A percentile compares a stretch with the other conserved stretches of the same genome.
Evolutionary conservation across 164 flowering plant genomes (phyloP).

Genomic region (Magnolia officinalis): DNA sequence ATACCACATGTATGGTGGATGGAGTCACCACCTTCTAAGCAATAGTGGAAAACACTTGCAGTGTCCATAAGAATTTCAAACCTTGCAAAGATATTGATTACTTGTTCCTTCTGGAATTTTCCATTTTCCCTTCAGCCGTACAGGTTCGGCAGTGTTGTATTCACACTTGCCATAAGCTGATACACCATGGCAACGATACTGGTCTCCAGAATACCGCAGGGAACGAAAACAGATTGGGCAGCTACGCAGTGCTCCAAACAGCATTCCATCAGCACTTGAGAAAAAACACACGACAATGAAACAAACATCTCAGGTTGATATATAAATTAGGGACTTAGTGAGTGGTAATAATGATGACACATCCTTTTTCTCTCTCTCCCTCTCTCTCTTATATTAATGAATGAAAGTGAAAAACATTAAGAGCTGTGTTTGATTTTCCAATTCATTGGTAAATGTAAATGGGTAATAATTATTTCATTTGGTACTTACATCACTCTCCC

Average conservation of each 20-base stretch:
- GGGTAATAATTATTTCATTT: too few species aligned
- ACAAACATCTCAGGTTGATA: background rate
- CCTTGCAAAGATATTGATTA: slow-evolving; percentile 71
- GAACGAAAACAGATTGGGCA: slow-evolving; percentile 81
- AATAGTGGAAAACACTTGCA: background rate
- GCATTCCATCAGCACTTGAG: slow-evolving; percentile 90
- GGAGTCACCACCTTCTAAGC: background rate
- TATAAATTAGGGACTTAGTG: background rate
- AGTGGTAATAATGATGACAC: background rate
- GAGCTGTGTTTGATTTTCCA: too few species aligned
- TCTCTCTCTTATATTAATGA: background rate
- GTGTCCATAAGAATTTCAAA: slow-evolving; percentile 19
- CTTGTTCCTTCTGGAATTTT: slow-evolving; percentile 69
- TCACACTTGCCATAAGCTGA: slow-evolving; percentile 94
- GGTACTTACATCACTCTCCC: too few species aligned
- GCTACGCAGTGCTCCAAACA: slow-evolving; percentile 75
- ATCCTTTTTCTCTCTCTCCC: too few species aligned
- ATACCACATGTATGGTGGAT: background rate
- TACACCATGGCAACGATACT: slow-evolving; percentile 72
- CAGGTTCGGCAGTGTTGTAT: slow-evolving; percentile 62
- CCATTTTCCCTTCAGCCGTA: slow-evolving; percentile 76
- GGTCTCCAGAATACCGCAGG: slow-evolving; percentile 64
- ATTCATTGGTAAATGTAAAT: too few species aligned
- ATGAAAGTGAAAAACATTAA: background rate
- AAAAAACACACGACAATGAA: slow-evolving; percentile 7